Base-by-base conservation (phyloP, 1,139 yeast species). In the Saccharomycopsis hybrid region DNA sequence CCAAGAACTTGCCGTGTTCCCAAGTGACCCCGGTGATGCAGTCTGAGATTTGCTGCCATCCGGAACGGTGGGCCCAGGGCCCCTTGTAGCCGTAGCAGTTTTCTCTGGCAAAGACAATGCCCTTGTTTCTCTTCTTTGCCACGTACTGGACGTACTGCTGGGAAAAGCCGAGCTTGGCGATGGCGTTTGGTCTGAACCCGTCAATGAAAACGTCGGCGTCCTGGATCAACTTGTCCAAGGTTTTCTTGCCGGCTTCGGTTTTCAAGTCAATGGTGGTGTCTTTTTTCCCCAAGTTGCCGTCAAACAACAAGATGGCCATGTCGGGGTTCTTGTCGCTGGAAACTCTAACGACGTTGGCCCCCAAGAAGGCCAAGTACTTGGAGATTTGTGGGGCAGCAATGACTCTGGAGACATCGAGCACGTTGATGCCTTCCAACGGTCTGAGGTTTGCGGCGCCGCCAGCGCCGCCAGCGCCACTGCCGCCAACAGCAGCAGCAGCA, bases 21-120 rank as follows among this genome's bases (percentile, higher is more conserved):
- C 65, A 65, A 2, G 69, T 68, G 38, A 65, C 64, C 2, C 70
- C 70, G 39, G 65, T 57, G 29, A 58, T 66, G 57, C 67, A 64
- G 54, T 66, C 70, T 24, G 68, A 65, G 49, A 66, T 66, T 53
- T 66, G 70, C 55, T 66, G 70, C 70, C 70, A 66, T 11, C 70
- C 70, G n/a, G 69, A 59, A 31, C 70, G 53, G 38, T 57, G 59
- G 4, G 61, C 43, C 65, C 67, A 66, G 46, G 60, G 65, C 25
- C 69, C 69, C 36, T 55, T 54, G 47, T 61, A 66, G 13, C 69
- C 69, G 55, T 63, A 65, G 52, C 69, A 65, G 55, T 66, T 65
- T 53, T 65, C 69, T 5, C 66, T 58, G 24, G 65, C 68, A 49
- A 64, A 64, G 13, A 65, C 62, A 47, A 62, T 62, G 3, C 69